Percentiles rank a stretch among this genome's conserved stretches.
phyloP scores from a whole-genome alignment of 1,284 basidiomycete species.

The Tilletia caries region DNA sequence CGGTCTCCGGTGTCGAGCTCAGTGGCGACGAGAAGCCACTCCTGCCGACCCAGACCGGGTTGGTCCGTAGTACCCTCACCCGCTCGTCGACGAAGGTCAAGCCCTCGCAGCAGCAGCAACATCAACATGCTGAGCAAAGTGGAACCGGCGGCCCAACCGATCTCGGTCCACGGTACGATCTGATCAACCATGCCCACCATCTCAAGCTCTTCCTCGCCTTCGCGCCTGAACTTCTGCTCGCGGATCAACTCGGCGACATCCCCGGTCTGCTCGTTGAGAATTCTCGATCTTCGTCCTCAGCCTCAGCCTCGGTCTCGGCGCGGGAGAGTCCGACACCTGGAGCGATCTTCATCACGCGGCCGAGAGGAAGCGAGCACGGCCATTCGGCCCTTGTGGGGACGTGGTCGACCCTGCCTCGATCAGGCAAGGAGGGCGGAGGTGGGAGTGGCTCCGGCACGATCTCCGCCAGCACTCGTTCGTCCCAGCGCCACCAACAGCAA shows the following conservation, averaged over 20 bases:
- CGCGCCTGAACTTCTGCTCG: neutral
- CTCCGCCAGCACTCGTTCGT: too few relatives aligned
- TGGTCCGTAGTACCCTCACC: too few relatives aligned
- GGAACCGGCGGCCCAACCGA: too few relatives aligned
- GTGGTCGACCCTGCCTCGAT: neutral
- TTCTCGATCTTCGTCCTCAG: too few relatives aligned
- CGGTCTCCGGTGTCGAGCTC: too few relatives aligned
- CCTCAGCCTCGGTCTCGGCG: neutral
- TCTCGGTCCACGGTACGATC: neutral
- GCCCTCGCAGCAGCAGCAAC: too few relatives aligned
- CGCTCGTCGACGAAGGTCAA: neutral
- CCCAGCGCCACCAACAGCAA: too few relatives aligned
- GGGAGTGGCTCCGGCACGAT: too few relatives aligned
- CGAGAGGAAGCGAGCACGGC: neutral
- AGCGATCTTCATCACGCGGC: neutral
- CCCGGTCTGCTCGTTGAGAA: neutral
- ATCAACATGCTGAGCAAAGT: too few relatives aligned
- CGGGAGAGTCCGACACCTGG: neutral
- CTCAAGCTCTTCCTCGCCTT: neutral
- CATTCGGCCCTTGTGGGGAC: neutral
- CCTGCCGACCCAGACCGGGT: too few relatives aligned
- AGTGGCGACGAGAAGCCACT: too few relatives aligned
- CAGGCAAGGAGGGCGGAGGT: too few relatives aligned
- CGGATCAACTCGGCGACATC: neutral
- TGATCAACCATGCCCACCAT: conserved; percentile 3